Evolutionary conservation across 805 yeast genomes (phyloP), one percentile per base, ranked within the genome.

Genomic region (Spathaspora gorwiae): DNA sequence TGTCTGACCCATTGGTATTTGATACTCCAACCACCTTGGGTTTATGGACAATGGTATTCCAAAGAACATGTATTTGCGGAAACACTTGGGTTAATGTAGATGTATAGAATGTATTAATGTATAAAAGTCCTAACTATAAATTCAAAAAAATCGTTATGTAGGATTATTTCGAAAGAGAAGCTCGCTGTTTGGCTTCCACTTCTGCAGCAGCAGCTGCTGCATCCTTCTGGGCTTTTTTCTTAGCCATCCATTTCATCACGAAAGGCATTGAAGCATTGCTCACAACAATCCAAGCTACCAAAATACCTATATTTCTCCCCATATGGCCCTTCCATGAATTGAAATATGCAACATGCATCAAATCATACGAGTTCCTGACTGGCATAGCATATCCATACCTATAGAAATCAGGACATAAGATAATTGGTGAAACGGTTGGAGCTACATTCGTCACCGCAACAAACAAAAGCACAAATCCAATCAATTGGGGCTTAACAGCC

Each of bases 11-110:
- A 38, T 44, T 61, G 29, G 66, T 68, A 6, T 74, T 68, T 48
- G 68, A 66, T 13, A 44, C 57, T 12, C 51, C 60, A 32, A 49
- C 54, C 48, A 44, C 70, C 44, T 50, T 68, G 31, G 73, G 68
- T 8, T 55, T 62, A 45, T 77, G 88, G 85, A 76, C 84, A 0
- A 69, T 80, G 65, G 82, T 84, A 1, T 83, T 80, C 59, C 90
- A 84, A 53, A 69, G 90, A 49, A 79, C 79, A 26, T 87, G 95
- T 62, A 66, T 86, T 32, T 87, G 95, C 61, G 94, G 94, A 0
- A 85, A 87, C 34, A 74, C 81, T 4, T 85, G 92, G 92, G 80
- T 80, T 2, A 75, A 75, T 32, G 31, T 39, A 29, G 27, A 40
- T 29, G 32, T 26, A 29, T 27, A 26, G 31, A 35, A 14, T 34